These are phyloP conservation scores for Chondrus crispus DNA, from an alignment of 23 red algal genomes.

Conservation along the genomic window DNA sequence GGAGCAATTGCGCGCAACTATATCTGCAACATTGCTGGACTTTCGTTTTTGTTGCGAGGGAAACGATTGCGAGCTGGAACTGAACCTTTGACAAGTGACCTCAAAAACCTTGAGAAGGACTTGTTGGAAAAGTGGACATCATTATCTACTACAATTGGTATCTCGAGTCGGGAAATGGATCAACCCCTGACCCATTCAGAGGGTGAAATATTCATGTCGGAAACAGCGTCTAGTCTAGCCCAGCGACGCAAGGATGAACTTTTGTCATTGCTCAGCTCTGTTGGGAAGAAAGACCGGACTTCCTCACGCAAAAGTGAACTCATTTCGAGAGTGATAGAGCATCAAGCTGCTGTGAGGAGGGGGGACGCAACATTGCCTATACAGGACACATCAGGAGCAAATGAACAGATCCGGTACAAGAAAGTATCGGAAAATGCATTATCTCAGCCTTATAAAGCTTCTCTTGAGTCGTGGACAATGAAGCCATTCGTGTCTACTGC, in stretches of 20 bases:
- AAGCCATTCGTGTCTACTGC: constrained; percentile 1
- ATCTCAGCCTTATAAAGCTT: constrained; percentile 8
- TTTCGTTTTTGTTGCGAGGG: not conserved
- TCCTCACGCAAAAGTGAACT: not conserved
- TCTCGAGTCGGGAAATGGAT: not conserved
- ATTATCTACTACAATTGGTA: not conserved
- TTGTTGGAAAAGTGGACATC: not conserved
- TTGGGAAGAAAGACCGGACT: not conserved
- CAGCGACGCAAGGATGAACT: too few relatives aligned
- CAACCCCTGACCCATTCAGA: not conserved
- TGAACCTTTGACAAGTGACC: not conserved
- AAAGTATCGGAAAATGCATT: too few relatives aligned
- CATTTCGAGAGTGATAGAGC: not conserved
- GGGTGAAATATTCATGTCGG: too few relatives aligned
- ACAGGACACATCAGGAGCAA: not conserved
- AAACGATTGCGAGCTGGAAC: too few relatives aligned
- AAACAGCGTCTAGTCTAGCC: too few relatives aligned
- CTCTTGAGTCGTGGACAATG: constrained; percentile 4
- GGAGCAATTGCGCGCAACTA: not conserved
- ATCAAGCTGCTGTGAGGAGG: not conserved
- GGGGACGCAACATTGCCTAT: not conserved
- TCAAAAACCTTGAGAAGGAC: not conserved
- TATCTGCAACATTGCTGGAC: not conserved
- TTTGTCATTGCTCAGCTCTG: not conserved
- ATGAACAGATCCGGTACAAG: not conserved